Evolutionary conservation across 345 rosid genomes (phyloP), one percentile per base, ranked within the genome.

Genomic region (Bruguiera parviflora): DNA sequence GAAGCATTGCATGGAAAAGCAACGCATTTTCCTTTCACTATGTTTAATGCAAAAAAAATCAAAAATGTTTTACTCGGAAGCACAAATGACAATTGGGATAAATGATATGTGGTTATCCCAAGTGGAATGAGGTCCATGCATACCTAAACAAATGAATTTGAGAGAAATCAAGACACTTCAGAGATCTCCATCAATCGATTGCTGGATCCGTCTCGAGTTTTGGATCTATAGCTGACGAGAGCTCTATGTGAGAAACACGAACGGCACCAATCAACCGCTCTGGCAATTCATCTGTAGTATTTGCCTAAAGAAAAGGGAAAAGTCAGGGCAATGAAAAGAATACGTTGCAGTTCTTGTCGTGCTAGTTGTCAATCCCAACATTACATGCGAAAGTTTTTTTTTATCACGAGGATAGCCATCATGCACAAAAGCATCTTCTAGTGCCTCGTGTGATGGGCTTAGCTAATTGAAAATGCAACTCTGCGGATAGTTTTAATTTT

Each of bases 221-320:
- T 10, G 99, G 98, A 63, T 86, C 92, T 59, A 90, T 80, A n/a
- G 98, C 99, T 19, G 92, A 86, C n/a, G 89, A 84, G 22, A 95
- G 85, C 87, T 88, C 96, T 73, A 90, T 68, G 68, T 92, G 99
- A 59, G 96, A 96, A 73, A 88, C 98, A 65, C 98, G 89, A 28
- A 96, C 92, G 0, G 97, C 98, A 64, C 98, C 97, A 16, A 92
- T 90, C 66, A 92, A 83, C 75, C 94, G 65, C 76, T 96, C 99
- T 0, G 98, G 97, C 81, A 92, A 81, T 76, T 96, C 99, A 52
- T 96, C 98, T 0, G 78, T 72, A 63, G 92, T 76, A 73, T 90
- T 96, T 47, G 94, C 99, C 98, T 95, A 75, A 20, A 27, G n/a
- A 60, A 16, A 32, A 53, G 20, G 22, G 25, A 3, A 20, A 39